phyloP scores from a whole-genome alignment of 805 yeast genomes.

The Pichia membranifaciens region DNA sequence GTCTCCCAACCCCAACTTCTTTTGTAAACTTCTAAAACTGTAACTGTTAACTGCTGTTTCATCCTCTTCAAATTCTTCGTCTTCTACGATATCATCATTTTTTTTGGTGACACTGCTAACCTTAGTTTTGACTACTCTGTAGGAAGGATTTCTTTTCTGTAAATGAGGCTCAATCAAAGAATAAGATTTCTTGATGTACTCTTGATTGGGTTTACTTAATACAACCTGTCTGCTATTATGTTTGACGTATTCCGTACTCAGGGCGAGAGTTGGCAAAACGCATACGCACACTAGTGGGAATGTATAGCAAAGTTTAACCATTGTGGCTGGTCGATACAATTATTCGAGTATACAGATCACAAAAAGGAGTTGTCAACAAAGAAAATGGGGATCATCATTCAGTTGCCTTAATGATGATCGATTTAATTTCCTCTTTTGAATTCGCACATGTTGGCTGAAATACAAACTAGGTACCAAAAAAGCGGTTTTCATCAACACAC shows the following conservation, averaged over 20 bases:
- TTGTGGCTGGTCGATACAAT: neutral
- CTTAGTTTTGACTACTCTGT: neutral
- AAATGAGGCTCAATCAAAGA: neutral
- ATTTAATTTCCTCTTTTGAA: too few species aligned
- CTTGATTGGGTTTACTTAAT: neutral
- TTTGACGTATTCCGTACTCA: constrained; percentile 1
- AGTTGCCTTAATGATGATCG: too few species aligned
- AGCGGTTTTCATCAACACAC: too few species aligned
- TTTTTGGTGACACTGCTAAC: neutral
- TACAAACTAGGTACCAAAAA: too few species aligned
- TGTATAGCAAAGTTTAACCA: constrained; percentile 10
- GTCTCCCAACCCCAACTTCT: neutral
- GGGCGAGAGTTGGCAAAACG: neutral
- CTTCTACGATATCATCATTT: constrained; percentile 7
- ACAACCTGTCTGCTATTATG: neutral
- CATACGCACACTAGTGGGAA: neutral
- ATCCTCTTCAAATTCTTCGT: constrained; percentile 1
- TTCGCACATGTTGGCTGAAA: neutral
- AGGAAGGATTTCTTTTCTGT: neutral
- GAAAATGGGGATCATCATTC: too few species aligned
- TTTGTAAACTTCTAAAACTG: constrained; percentile 4
- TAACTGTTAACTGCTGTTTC: neutral
- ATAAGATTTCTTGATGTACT: neutral
- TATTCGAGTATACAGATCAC: too few species aligned
- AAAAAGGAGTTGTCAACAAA: too few species aligned